These are phyloP conservation scores for Neopestalotiopsis clavispora DNA, from an alignment of 2,329 filamentous ascomycete genomes.

Conservation along the genomic window DNA sequence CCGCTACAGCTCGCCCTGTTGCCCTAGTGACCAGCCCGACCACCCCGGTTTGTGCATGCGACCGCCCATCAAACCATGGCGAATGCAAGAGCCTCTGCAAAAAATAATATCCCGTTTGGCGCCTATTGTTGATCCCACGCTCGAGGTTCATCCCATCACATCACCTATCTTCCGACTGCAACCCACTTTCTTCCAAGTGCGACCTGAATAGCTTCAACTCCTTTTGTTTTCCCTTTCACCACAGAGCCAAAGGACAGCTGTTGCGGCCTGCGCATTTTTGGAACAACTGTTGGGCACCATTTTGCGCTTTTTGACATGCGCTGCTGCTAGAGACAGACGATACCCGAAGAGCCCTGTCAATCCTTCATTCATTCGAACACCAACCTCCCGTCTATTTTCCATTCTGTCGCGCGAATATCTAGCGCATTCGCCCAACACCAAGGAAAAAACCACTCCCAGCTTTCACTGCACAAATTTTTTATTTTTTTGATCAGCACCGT, in stretches of 20 bases:
- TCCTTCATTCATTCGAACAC: background rate
- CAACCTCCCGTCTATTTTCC: background rate
- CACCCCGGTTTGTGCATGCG: slow-evolving; percentile 2
- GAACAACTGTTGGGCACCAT: background rate
- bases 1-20: slow-evolving; percentile 4
- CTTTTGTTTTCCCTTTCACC: background rate
- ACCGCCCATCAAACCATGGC: background rate
- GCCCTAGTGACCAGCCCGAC: slow-evolving; percentile 5
- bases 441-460: background rate
- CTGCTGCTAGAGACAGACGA: background rate
- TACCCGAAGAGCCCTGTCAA: background rate
- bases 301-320: background rate
- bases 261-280: background rate
- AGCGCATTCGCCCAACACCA: background rate
- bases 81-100: slow-evolving; percentile 1
- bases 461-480: background rate
- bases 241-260: background rate
- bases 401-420: background rate
- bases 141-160: background rate
- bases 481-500: background rate
- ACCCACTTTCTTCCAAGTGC: slow-evolving; percentile 1
- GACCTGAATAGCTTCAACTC: slow-evolving; percentile 14
- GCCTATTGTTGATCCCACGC: slow-evolving; percentile 18
- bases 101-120: slow-evolving; percentile 12
- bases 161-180: slow-evolving; percentile 4